Evolutionary conservation across 768 basidiomycete species (phyloP), one percentile per base, ranked within the genome.

Genomic region (Pilatotrama ljubarskyi): DNA sequence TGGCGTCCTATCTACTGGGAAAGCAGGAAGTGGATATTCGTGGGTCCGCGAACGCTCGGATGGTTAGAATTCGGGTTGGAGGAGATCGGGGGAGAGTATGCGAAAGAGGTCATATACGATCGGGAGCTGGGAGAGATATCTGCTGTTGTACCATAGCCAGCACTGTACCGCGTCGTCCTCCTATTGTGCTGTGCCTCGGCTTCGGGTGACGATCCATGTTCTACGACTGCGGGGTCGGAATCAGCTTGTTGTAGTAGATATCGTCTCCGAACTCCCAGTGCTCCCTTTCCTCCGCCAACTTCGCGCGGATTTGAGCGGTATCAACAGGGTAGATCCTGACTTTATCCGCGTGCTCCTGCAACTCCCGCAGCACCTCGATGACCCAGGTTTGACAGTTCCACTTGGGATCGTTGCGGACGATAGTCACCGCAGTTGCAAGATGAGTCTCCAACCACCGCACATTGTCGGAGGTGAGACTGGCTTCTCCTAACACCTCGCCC

Each of bases 1-100:
- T 63, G 62, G 62, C 50, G 46, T 18, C 62, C 62, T 14, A 44
- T 37, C 20, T 59, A 59, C 32, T 63, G 62, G 62, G 62, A 63
- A 40, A 49, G 51, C 40, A 41, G 44, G 44, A 63, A 63, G 44
- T 52, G 43, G 43, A 11, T 53, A 41, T 25, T 24, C 50, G 58
- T 37, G 20, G 43, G 26, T 10, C 35, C 18, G 13, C 29, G 32
- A 22, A 35, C 29, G 15, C 22, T 25, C 13, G 48, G 17, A n/a
- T 44, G 50, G 26, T 15, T 20, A 15, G 58, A 55, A 6, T 59
- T 41, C 41, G 51, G 24, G 5, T 6, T 26, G 13, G 10, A 38
- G 36, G 25, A 18, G n/a, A 26, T 53, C 18, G 44, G 22, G 13
- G 22, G 4, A 24, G 22, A 24, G 14, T 25, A 24, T 22, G 24